A percentile compares a stretch with the other conserved stretches of the same genome.
Conservation (phyloP, 1,139 yeast genomes). For the Debaryomyces singareniensis region DNA sequence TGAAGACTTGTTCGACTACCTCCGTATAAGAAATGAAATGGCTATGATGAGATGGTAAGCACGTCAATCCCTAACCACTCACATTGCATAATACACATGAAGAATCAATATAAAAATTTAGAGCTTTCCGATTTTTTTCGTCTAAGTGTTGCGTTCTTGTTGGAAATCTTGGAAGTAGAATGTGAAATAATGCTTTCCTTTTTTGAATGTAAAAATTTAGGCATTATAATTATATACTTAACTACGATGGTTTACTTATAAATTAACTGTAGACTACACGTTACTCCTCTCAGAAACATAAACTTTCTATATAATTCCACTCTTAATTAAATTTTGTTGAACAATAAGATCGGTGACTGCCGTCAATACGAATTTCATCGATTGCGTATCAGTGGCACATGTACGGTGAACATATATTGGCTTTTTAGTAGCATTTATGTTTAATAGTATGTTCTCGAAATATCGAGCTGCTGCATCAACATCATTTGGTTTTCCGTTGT, state of each 20-base stretch:
- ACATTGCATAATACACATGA: slow-evolving; percentile 5
- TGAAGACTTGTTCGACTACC: slow-evolving; percentile 76
- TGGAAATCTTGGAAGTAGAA: slow-evolving; percentile 1
- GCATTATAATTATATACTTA: not conserved
- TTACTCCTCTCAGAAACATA: not conserved
- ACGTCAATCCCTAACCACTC: slow-evolving; percentile 4
- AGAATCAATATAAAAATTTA: slow-evolving; percentile 3
- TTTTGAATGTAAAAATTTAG: not conserved
- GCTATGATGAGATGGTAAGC: slow-evolving; percentile 70
- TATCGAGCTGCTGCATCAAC: slow-evolving; percentile 60
- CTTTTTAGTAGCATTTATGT: slow-evolving; percentile 58
- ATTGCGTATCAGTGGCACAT: slow-evolving; percentile 88
- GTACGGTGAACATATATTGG: slow-evolving; percentile 88
- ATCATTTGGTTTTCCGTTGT: slow-evolving; percentile 54
- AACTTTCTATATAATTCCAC: slow-evolving; percentile 59
- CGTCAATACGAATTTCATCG: slow-evolving; percentile 82
- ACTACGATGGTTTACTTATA: not conserved
- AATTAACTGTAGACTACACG: not conserved
- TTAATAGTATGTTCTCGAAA: slow-evolving; percentile 59
- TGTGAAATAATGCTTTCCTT: not conserved
- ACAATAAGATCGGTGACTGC: slow-evolving; percentile 92
- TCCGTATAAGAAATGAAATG: slow-evolving; percentile 83
- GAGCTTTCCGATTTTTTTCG: too few species aligned
- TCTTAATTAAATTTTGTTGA: slow-evolving; percentile 72
- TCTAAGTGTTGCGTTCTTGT: too few species aligned